phyloP scores from a whole-genome alignment of 257 asterid genomes.

The Solanum tarapatanum region DNA sequence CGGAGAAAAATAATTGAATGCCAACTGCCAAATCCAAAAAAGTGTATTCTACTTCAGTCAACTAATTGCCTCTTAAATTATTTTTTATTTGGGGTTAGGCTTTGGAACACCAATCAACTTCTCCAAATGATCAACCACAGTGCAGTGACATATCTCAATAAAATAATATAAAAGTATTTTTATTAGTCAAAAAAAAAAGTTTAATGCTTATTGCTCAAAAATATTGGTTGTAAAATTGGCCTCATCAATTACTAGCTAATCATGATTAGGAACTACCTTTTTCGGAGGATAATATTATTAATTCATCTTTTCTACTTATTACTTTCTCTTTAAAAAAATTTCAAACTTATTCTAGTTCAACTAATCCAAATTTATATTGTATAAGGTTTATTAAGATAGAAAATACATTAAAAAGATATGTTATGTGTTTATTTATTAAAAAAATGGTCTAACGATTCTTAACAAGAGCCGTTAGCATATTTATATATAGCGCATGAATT shows the following conservation, averaged over 20 bases:
- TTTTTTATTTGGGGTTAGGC: background rate
- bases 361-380: background rate
- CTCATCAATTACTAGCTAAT: background rate
- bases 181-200: background rate
- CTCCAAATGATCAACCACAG: background rate
- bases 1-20: background rate
- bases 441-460: fast-evolving
- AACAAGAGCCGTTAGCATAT: background rate
- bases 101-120: background rate
- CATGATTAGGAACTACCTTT: background rate
- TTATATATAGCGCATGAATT: too few relatives aligned
- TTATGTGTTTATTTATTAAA: background rate
- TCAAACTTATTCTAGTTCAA: background rate
- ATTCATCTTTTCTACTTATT: background rate
- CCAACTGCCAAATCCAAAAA: background rate
- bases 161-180: background rate
- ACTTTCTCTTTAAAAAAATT: background rate
- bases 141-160: background rate
- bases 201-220: background rate
- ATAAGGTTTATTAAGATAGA: background rate
- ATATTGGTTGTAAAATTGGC: background rate
- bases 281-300: background rate
- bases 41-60: background rate
- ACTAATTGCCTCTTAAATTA: background rate
- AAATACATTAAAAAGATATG: background rate